Conservation (phyloP, 805 yeast genomes). For the Saccharomyces mikatae region DNA sequence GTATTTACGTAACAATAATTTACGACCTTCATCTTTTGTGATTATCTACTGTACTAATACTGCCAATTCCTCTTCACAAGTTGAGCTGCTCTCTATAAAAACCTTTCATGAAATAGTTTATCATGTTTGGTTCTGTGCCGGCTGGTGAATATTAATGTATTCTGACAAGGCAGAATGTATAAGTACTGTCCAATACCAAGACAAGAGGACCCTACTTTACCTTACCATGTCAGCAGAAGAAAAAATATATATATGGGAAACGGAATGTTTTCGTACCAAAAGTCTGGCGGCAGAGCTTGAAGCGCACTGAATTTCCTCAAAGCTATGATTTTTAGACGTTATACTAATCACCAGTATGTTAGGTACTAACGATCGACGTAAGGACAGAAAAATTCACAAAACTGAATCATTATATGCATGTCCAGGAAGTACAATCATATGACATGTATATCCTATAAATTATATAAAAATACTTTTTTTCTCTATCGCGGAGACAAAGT, state of each 20-base stretch:
- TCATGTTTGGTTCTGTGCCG: not conserved
- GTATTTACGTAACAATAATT: not conserved
- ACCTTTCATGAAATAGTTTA: not conserved
- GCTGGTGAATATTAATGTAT: too few relatives aligned
- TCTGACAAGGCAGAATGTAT: not conserved
- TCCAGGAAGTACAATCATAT: not conserved
- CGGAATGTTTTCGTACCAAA: too few relatives aligned
- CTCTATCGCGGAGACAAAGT: not conserved
- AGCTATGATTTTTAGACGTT: too few relatives aligned
- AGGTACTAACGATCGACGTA: too few relatives aligned
- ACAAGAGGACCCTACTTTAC: too few relatives aligned
- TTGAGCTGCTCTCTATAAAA: not conserved
- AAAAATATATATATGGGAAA: too few relatives aligned
- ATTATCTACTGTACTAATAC: not conserved
- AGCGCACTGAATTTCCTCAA: too few relatives aligned
- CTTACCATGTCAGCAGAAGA: too few relatives aligned
- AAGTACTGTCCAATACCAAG: not conserved
- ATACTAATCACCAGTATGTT: too few relatives aligned
- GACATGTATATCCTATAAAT: not conserved
- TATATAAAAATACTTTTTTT: not conserved
- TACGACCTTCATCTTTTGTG: not conserved
- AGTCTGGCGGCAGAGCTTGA: too few relatives aligned
- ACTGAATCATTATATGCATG: not conserved
- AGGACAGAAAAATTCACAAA: not conserved
- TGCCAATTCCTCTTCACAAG: not conserved